Conservation (phyloP, 108 stramenopile species). For the Fistulifera pelliculosa region DNA sequence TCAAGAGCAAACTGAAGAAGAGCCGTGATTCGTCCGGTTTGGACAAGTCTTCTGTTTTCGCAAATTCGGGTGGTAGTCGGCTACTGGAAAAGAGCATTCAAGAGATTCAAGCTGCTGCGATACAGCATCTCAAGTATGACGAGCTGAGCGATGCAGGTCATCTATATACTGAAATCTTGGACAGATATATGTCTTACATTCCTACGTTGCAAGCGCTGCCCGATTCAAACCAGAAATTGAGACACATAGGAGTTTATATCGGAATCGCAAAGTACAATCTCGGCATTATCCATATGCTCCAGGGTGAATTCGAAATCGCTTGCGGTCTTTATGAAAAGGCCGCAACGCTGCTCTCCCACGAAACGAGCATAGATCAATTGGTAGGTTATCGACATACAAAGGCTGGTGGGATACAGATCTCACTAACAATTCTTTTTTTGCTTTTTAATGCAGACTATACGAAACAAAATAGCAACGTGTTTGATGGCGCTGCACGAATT, state of each 20-base stretch:
- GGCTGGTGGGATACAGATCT: too few relatives aligned
- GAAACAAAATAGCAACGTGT: constrained; percentile 27
- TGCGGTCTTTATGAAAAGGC: background rate
- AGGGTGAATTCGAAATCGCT: constrained; percentile 30
- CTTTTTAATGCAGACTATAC: constrained; percentile 18
- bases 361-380: background rate
- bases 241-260: constrained; percentile 17
- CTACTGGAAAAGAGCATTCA: constrained; percentile 18
- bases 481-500: constrained; percentile 31
- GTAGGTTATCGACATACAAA: too few relatives aligned
- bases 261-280: constrained; percentile 29
- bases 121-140: constrained; percentile 30
- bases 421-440: background rate
- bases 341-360: background rate
- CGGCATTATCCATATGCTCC: constrained; percentile 31
- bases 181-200: constrained; percentile 1
- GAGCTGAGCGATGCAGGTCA: constrained; percentile 32
- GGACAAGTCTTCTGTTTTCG: constrained; percentile 14
- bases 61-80: constrained; percentile 20
- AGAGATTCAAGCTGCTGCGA: constrained; percentile 17
- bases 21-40: background rate
- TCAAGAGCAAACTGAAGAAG: background rate
- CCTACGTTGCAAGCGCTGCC: constrained; percentile 4
- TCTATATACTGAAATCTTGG: constrained; percentile 31
- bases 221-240: background rate